Evolutionary conservation across 176 grass and related monocot genomes (phyloP), one percentile per base, ranked within the genome.

Genomic region (Zizania latifolia): DNA sequence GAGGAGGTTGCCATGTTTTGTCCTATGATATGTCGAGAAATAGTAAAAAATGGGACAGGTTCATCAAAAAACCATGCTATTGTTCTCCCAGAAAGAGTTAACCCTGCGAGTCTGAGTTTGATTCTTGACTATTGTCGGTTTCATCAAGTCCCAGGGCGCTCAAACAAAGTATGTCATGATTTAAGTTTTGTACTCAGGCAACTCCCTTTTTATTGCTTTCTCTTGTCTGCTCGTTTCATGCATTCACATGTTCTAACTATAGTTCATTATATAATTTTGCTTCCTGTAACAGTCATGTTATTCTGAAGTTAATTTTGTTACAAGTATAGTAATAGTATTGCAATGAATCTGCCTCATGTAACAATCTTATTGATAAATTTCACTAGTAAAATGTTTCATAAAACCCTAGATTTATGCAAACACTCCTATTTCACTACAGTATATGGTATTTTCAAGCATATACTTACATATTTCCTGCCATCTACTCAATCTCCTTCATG

Each of bases 41-140:
- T 99, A 56, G 79, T 92, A 9, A 90, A 95, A 81, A 99, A 88
- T 33, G 87, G 96, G 13, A 94, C 89, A 43, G 96, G 96, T 34
- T 83, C 96, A 65, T 95, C 96, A 39, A 99, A 99, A 88, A 99
- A 92, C 62, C 93, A 95, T 75, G 96, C 96, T 30, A 95, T 99
- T 63, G 72, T 89, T 77, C 80, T 99, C 72, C 96, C 96, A 5
- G 83, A 99, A 76, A 83, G 90, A 80, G 92, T 99, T 59, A 95
- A 90, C 60, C 96, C 96, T 0, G 60, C 92, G 24, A 95, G 86
- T 78, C 83, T 99, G 51, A 95, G 96, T 82, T 90, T 99, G 48
- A 99, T 99, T 88, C 87, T 99, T 88, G 96, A 99, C 50, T 99
- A 99, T 39, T 99, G 96, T 30, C 89, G 96, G 40, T 95, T 99